These are phyloP conservation scores for Bipolaris sorokiniana DNA, from an alignment of 2,329 filamentous ascomycete species.

Conservation along the genomic window DNA sequence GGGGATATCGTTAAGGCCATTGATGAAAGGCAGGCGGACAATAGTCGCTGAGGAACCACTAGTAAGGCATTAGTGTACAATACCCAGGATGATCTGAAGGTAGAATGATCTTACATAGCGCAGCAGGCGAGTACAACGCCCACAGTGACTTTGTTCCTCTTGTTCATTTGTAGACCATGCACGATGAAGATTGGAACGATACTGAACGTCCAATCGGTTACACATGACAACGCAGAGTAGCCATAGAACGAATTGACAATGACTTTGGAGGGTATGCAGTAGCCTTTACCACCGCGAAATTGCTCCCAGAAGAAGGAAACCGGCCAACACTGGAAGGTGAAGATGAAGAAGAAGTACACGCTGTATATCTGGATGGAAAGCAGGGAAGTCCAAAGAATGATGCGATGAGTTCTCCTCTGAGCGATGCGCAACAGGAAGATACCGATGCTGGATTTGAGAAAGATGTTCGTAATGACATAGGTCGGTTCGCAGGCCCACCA, in stretches of 20 bases:
- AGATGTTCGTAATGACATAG: constrained; percentile 17
- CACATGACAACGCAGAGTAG: constrained; percentile 18
- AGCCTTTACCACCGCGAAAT: constrained; percentile 17
- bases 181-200: constrained; percentile 27
- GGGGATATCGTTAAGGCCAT: constrained; percentile 16
- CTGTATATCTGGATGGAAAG: constrained; percentile 18
- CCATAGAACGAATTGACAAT: constrained; percentile 20
- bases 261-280: constrained; percentile 15
- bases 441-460: constrained; percentile 20
- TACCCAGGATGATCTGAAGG: not conserved
- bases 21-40: constrained; percentile 21
- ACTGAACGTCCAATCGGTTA: constrained; percentile 22
- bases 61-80: constrained; percentile 7
- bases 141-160: constrained; percentile 19
- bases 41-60: constrained; percentile 23
- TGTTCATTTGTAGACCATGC: constrained; percentile 18
- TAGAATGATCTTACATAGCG: constrained; percentile 16
- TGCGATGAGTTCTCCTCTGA: constrained; percentile 16
- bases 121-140: constrained; percentile 22
- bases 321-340: constrained; percentile 24
- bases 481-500: constrained; percentile 27
- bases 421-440: constrained; percentile 25
- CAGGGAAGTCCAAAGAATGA: constrained; percentile 18
- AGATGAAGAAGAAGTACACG: constrained; percentile 23
- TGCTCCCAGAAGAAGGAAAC: constrained; percentile 24